Evolutionary conservation across 805 yeast genomes (phyloP).

Genomic region (Millerozyma acaciae): DNA sequence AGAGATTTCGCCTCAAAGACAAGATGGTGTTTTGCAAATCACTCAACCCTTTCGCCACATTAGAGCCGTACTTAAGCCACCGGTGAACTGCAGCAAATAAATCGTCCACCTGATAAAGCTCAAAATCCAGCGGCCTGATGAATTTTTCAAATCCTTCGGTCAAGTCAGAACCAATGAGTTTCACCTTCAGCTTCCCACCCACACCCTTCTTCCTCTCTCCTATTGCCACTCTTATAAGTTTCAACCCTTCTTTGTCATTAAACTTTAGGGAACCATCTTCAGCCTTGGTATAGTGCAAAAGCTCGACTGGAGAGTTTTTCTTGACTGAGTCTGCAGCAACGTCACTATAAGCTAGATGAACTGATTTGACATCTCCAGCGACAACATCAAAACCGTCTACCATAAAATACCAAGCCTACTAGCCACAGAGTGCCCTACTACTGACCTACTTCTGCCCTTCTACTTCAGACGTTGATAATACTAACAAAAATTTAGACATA

Average conservation of each 20-base stretch:
- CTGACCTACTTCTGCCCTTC: no score
- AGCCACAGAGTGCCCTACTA: no score
- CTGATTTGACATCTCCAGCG: not conserved
- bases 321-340: no score
- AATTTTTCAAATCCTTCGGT: constrained; percentile 14
- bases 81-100: constrained; percentile 10
- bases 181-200: constrained; percentile 1
- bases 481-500: no score
- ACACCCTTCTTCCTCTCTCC: constrained; percentile 2
- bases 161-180: constrained; percentile 16
- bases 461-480: no score
- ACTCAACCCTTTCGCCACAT: constrained; percentile 3
- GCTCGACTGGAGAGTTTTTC: constrained; percentile 4
- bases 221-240: constrained; percentile 6
- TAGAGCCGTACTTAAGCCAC: constrained; percentile 5
- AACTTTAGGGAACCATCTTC: constrained; percentile 42
- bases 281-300: constrained; percentile 51
- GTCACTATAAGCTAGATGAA: no score
- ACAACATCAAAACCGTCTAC: no score
- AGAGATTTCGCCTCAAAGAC: constrained; percentile 16
- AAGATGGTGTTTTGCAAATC: constrained; percentile 7
- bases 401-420: no score
- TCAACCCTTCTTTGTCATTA: constrained; percentile 8
- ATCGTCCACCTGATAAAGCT: constrained; percentile 15
- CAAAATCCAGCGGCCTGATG: constrained; percentile 7